A percentile compares a stretch with the other conserved stretches of the same genome.
These are phyloP conservation scores for Tulasnella sp. DNA, from an alignment of 768 basidiomycete species.

Conservation along the genomic window DNA sequence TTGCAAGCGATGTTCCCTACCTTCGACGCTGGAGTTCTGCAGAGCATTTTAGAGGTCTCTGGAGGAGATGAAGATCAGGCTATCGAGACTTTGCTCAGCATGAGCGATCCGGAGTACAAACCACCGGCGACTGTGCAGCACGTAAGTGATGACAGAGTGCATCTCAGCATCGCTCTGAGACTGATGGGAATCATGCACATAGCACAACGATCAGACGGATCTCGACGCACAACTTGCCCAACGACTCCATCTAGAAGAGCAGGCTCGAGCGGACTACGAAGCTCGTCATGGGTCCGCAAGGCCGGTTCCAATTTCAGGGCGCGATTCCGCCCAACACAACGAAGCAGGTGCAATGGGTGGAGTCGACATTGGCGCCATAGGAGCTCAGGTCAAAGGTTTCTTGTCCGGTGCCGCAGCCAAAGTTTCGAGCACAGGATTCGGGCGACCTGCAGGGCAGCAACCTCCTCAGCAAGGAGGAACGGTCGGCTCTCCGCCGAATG, in stretches of 20 bases:
- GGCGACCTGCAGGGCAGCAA: not conserved
- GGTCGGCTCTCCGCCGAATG: not conserved
- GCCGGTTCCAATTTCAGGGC: not conserved
- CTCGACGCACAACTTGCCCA: constrained; percentile 74
- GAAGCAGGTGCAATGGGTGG: not conserved
- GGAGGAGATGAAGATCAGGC: constrained; percentile 61
- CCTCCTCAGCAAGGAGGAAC: not conserved
- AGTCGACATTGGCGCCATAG: not conserved
- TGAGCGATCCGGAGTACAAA: constrained; percentile 74
- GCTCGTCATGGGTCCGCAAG: not conserved
- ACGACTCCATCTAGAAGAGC: constrained; percentile 51
- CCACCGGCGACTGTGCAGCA: constrained; percentile 20
- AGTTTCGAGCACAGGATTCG: constrained; percentile 2
- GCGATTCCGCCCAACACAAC: not conserved
- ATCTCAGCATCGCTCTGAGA: not conserved
- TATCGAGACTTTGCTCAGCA: constrained; percentile 64
- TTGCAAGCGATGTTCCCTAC: constrained; percentile 67
- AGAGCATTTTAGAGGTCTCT: constrained; percentile 58
- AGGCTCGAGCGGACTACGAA: constrained; percentile 10
- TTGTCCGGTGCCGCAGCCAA: constrained; percentile 35
- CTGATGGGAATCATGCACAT: not conserved
- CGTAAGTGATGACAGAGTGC: not conserved
- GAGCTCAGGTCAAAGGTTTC: constrained; percentile 21
- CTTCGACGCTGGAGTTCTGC: constrained; percentile 66
- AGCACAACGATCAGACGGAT: constrained; percentile 46